Evolutionary conservation across 2,329 filamentous ascomycete genomes (phyloP).

Genomic region (Trichoderma semiorbis): DNA sequence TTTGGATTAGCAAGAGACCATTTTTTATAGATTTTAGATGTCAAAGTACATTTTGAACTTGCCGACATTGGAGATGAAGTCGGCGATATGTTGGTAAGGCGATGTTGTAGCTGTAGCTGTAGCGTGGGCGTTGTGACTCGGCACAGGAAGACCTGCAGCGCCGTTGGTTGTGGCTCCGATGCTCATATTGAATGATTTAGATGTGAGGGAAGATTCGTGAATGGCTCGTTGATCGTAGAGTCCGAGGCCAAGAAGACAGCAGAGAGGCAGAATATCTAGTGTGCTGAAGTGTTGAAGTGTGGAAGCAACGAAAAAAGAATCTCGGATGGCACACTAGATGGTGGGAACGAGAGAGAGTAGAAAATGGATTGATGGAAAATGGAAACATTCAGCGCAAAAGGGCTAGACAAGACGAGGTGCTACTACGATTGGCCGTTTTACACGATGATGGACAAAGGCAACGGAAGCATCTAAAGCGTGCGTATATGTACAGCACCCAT

Average conservation of each 20-base stretch:
- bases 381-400: neutral
- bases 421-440: neutral
- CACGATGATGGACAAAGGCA: neutral
- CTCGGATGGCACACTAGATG: neutral
- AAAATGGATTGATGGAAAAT: neutral
- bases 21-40: neutral
- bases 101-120: neutral
- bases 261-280: neutral
- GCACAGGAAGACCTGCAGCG: neutral
- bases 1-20: neutral
- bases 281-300: neutral
- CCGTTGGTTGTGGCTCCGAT: neutral
- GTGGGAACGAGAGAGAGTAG: neutral
- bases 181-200: neutral
- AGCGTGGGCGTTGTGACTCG: neutral
- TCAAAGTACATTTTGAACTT: neutral
- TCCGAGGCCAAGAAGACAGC: neutral
- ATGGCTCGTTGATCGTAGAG: neutral
- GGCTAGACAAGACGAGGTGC: neutral
- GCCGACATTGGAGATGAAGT: neutral
- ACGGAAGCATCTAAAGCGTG: neutral
- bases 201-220: neutral
- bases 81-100: neutral
- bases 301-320: neutral
- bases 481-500: neutral